Evolutionary conservation across 352 stramenopile genomes (phyloP), one percentile per base, ranked within the genome.

Genomic region (Globisporangium cylindrosporum): DNA sequence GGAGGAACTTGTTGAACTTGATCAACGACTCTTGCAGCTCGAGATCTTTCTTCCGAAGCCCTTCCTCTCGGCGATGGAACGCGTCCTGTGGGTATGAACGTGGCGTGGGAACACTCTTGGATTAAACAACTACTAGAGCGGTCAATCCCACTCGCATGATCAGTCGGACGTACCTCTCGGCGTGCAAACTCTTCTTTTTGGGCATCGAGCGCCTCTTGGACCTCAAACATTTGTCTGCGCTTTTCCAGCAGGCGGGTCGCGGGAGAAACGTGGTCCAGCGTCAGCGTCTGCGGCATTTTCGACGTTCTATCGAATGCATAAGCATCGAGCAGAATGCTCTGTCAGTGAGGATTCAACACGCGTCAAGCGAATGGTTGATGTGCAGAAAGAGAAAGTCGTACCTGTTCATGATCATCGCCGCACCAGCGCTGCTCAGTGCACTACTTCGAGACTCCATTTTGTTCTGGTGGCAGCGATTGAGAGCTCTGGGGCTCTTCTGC

Each of bases 1-100:
- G 59, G 12, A 96, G 77, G 70, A 97, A 97, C 68, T 98, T 98
- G 81, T 98, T 98, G 79, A 98, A 98, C 74, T 98, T 98, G 77
- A 98, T 98, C 41, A 98, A 83, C 25, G 90, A 98, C 59, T 98
- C 92, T 71, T 98, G 93, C 54, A 98, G 77, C 72, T 98, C 92
- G 22, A 98, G 73, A 66, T 98, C 93, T 69, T 98, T 98, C 68
- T 97, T 94, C 36, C 93, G 84, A 22, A 98, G 79, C 0, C 79
- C 87, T 73, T 98, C 93, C 71, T 98, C 95, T 25, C 94, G 90
- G n/a, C 93, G 84, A 53, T 94, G 82, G 75, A 98, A 98, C 0
- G 91, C 92, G 63, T 98, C 94, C 80, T 95, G 64, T 22, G 53
- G 10, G 24, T 34, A 14, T 14, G n/a, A 70, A n/a, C 0, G 20